Evolutionary conservation across 2,329 filamentous ascomycete species (phyloP), one percentile per base, ranked within the genome.

Genomic region (Colletotrichum graminicola): DNA sequence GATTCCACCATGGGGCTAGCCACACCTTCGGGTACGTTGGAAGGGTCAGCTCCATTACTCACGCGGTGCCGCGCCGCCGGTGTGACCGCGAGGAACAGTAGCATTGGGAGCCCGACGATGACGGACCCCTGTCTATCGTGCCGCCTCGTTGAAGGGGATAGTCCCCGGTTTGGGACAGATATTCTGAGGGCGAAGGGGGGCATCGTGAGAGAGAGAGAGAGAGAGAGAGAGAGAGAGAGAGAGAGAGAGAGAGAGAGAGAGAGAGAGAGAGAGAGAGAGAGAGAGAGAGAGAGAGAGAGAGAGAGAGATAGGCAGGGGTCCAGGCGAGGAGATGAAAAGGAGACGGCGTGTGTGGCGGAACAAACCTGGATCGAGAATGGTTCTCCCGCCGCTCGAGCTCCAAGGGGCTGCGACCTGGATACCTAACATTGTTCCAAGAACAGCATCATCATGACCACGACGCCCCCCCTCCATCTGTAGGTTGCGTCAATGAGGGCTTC

Each of bases 41-140:
- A 51, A 67, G n/a, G n/a, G 45, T 14, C 23, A 51, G 51, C 41
- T 62, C 68, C 69, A 66, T 61, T 57, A 41, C 60, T 72, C 66
- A 70, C 69, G 66, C 66, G 60, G 65, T 72, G 66, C 69, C 54
- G 41, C 60, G 60, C 69, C 60, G 49, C 69, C 60, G 55, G 61
- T 70, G 69, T 70, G 65, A 72, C 69, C 23, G 52, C 45, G 59
- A 72, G 57, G 34, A 57, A 64, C 43, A 67, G 43, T 52, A 62
- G 56, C 67, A 21, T n/a, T 23, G 5, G 32, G n/a, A 39, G 39
- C 6, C 12, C 12, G 51, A 59, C 57, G 56, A 51, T 65, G 26
- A 45, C 57, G 64, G 51, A 39, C 47, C n/a, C 60, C 34, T 62
- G 34, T 18, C 3, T n/a, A 23, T 21, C 10, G 14, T 26, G 59